phyloP scores from a whole-genome alignment of 139 green algal genomes.

The Yamagishiella unicocca region DNA sequence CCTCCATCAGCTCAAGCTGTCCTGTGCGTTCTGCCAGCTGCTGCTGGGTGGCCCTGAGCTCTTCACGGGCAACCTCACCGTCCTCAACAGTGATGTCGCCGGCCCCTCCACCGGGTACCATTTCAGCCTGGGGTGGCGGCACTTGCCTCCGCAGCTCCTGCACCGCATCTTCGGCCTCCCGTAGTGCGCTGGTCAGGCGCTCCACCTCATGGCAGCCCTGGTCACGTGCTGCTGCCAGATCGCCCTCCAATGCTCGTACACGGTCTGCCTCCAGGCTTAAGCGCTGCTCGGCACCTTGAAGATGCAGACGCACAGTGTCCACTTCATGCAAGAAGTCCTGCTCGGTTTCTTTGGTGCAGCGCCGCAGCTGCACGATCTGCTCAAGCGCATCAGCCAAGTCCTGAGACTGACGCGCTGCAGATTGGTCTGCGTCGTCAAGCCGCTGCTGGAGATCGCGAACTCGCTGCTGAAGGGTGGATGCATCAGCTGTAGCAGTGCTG shows the following conservation, averaged over 20 bases:
- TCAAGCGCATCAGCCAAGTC: neutral
- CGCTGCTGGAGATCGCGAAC: neutral
- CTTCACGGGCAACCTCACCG: too few relatives aligned
- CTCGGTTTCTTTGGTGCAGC: neutral
- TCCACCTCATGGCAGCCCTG: neutral
- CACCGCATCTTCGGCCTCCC: too few relatives aligned
- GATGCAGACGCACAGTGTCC: neutral
- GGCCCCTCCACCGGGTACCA: too few relatives aligned
- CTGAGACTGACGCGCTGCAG: neutral
- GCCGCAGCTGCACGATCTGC: neutral
- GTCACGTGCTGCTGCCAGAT: neutral
- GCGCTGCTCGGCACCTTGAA: neutral
- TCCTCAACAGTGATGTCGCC: too few relatives aligned
- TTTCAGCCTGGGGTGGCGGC: too few relatives aligned
- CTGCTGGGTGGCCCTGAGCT: neutral
- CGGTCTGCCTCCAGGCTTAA: neutral
- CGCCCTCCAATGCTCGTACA: neutral
- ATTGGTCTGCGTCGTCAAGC: neutral
- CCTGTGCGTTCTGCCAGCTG: neutral
- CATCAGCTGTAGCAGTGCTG: neutral
- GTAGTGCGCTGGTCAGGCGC: too few relatives aligned
- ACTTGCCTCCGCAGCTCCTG: too few relatives aligned
- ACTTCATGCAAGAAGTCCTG: neutral
- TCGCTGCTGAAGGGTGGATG: neutral
- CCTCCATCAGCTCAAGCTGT: neutral